These are phyloP conservation scores for Glarea lozoyensis DNA, from an alignment of 495 filamentous ascomycete species.

Conservation along the genomic window DNA sequence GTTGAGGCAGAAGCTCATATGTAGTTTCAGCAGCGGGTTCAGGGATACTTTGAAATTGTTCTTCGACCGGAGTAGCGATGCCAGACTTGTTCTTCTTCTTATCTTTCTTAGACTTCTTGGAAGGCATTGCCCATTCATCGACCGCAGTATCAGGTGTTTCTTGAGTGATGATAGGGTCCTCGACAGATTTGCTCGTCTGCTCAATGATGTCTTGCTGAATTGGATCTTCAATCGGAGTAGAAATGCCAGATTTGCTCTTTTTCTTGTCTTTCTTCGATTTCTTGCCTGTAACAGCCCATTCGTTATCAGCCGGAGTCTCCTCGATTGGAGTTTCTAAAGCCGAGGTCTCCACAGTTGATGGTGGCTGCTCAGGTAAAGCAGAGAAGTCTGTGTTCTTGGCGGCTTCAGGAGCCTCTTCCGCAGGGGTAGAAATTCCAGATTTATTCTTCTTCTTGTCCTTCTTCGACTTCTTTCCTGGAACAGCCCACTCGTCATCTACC, in stretches of 20 bases:
- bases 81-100: conserved; percentile 8
- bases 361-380: not conserved
- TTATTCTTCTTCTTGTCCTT: conserved; percentile 18
- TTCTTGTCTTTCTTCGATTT: conserved; percentile 4
- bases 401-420: not conserved
- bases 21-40: no score
- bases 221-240: conserved; percentile 1
- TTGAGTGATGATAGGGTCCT: not conserved
- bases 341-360: not conserved
- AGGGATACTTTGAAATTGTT: no score
- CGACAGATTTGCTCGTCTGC: not conserved
- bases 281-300: not conserved
- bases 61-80: conserved; percentile 4
- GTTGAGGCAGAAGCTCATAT: no score
- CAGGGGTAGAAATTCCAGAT: not conserved
- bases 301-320: conserved; percentile 1
- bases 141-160: not conserved
- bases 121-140: conserved; percentile 8
- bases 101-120: conserved; percentile 16
- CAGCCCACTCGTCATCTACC: conserved; percentile 12
- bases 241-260: not conserved
- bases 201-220: not conserved
- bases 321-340: not conserved
- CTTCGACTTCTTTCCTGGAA: conserved; percentile 19
- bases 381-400: not conserved